Evolutionary conservation across 2,329 filamentous ascomycete genomes (phyloP), one percentile per base, ranked within the genome.

Genomic region (Aspergillus sojae): DNA sequence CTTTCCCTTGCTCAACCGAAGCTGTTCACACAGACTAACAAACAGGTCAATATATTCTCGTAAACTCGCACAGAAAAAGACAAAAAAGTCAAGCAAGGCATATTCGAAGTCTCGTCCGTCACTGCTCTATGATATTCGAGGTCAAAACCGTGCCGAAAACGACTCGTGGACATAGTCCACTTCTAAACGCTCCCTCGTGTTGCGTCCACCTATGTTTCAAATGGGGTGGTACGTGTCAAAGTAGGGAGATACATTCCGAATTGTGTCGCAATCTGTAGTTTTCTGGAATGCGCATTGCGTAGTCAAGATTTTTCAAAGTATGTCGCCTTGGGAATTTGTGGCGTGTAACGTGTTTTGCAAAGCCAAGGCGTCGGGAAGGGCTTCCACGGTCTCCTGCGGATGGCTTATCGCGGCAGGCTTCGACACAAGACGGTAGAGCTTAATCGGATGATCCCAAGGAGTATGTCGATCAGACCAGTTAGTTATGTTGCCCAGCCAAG

Each of bases 31-130:
- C 21, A 19, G 21, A 65, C 64, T 66, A 66, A 66, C 46, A 12
- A 16, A 36, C 34, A 59, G 46, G 57, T 48, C 19, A 34, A 52
- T n/a, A 52, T 52, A n/a, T 2, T 19, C 14, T 6, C 39, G 39
- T 41, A 41, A 10, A n/a, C 6, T n/a, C 19, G 39, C 39, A 19
- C 21, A 12, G 9, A 16, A 5, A 52, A 11, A 34, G 5, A 16
- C 10, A 6, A 3, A 11, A 45, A 55, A 39, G 21, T 56, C 23
- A 28, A 43, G 58, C 34, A 64, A 58, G 78, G 79, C 79, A 79
- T 72, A 70, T 76, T 81, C 79, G 79, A 81, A 81, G 79, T 76
- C 78, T 80, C 74, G 75, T 80, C 68, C 67, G 70, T 79, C 77
- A 73, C 70, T 57, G 67, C 70, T 74, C 70, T 72, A 77, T 78